phyloP scores from a whole-genome alignment of 441 rosid species.

The Dalechampia spathulata region DNA sequence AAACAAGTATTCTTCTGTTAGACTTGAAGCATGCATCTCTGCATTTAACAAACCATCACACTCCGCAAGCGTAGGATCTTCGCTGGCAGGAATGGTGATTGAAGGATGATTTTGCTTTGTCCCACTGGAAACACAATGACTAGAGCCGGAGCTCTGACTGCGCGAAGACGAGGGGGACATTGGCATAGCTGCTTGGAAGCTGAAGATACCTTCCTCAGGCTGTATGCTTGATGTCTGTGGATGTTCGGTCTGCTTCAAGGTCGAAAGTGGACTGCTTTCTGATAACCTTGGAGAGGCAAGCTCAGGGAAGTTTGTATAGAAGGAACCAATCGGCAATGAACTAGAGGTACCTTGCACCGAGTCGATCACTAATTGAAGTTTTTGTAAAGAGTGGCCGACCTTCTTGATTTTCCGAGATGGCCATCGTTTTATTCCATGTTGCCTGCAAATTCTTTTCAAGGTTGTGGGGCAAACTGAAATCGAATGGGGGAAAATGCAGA shows the following conservation, averaged over 20 bases:
- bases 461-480: conserved; percentile 95
- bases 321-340: conserved; percentile 54
- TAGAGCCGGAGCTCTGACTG: conserved; percentile 69
- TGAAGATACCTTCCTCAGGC: conserved; percentile 22
- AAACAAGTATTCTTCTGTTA: conserved; percentile 25
- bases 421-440: conserved; percentile 86
- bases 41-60: conserved; percentile 21
- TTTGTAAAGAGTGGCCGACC: conserved; percentile 83
- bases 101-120: conserved; percentile 31
- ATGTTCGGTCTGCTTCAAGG: conserved; percentile 24
- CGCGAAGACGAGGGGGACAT: conserved; percentile 61
- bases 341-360: conserved; percentile 73
- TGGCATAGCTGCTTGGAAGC: conserved; percentile 21
- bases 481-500: neutral
- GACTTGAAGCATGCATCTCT: conserved; percentile 43
- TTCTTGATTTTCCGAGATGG: conserved; percentile 93
- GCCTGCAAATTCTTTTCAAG: conserved; percentile 90
- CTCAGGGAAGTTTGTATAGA: conserved; percentile 58
- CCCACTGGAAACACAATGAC: conserved; percentile 63
- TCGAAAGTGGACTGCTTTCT: conserved; percentile 26
- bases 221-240: conserved; percentile 20
- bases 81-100: conserved; percentile 16
- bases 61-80: conserved; percentile 25
- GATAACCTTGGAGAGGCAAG: conserved; percentile 47
- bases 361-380: conserved; percentile 70